A percentile compares a stretch with the other conserved stretches of the same genome.
These are phyloP conservation scores for Candida schatavii DNA, from an alignment of 805 yeast species.

Conservation along the genomic window DNA sequence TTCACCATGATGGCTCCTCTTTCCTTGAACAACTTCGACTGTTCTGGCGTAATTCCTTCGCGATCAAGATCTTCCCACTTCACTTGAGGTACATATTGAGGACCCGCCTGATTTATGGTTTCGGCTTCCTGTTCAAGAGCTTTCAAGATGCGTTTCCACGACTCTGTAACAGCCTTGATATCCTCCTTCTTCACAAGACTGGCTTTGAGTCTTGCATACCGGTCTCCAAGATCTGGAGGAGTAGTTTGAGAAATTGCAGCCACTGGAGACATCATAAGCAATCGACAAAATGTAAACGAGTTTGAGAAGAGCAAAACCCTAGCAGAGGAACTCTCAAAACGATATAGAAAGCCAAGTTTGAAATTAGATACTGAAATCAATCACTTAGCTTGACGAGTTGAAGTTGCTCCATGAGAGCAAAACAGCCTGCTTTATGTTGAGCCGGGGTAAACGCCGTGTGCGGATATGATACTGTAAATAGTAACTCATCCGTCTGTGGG, in stretches of 20 bases:
- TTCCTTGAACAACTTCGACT: constrained; percentile 10
- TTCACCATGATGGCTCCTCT: constrained; percentile 17
- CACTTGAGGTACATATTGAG: constrained; percentile 19
- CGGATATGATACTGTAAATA: too few species aligned
- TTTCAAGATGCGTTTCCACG: constrained; percentile 26
- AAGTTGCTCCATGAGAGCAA: too few species aligned
- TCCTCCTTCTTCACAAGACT: constrained; percentile 22
- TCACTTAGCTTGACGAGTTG: too few species aligned
- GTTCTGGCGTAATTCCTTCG: constrained; percentile 10
- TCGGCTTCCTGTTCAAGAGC: constrained; percentile 19
- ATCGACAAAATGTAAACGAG: too few species aligned
- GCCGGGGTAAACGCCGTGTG: too few species aligned
- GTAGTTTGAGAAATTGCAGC: background rate
- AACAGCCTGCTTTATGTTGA: too few species aligned
- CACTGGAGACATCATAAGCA: constrained; percentile 1
- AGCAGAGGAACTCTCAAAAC: too few species aligned
- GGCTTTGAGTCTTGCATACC: constrained; percentile 16
- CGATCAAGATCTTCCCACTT: constrained; percentile 17
- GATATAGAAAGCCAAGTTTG: too few species aligned
- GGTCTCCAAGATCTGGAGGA: constrained; percentile 6
- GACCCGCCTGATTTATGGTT: constrained; percentile 17
- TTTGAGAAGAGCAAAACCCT: too few species aligned
- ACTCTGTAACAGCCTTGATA: constrained; percentile 20
- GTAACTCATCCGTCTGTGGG: too few species aligned
- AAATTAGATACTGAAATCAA: too few species aligned